Percentiles rank a stretch among this genome's conserved stretches.
These are phyloP conservation scores for Microsporum ferrugineum DNA, from an alignment of 2,329 filamentous ascomycete genomes.

Conservation along the genomic window DNA sequence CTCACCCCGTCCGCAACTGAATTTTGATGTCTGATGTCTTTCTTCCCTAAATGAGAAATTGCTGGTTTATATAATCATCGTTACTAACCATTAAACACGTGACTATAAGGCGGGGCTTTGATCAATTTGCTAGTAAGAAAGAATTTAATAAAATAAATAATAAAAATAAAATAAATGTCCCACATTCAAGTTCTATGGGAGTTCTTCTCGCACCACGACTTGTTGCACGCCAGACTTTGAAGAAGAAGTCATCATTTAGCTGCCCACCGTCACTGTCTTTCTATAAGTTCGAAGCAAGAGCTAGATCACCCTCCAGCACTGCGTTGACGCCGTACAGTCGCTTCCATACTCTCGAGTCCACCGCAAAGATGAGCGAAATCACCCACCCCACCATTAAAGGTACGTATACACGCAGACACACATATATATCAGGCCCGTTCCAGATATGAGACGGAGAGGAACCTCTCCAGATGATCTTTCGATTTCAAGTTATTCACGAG, in stretches of 20 bases:
- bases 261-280: neutral
- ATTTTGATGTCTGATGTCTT: neutral
- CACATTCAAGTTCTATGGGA: neutral
- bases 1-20: neutral
- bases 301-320: neutral
- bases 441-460: slow-evolving; percentile 14
- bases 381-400: slow-evolving; percentile 67
- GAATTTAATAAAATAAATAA: neutral
- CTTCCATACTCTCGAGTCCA: neutral
- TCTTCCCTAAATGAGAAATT: neutral
- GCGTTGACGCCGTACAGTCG: neutral
- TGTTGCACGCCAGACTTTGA: neutral
- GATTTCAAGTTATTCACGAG: slow-evolving; percentile 1
- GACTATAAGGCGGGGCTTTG: neutral
- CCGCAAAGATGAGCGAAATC: slow-evolving; percentile 55
- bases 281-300: neutral
- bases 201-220: neutral
- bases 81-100: neutral
- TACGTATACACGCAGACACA: slow-evolving; percentile 24
- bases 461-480: slow-evolving; percentile 8
- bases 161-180: neutral
- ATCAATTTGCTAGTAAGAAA: neutral
- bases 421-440: neutral
- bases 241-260: neutral
- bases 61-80: neutral